Base-by-base conservation (phyloP, 306 rosid species). In the Acacia melanoxylon region DNA sequence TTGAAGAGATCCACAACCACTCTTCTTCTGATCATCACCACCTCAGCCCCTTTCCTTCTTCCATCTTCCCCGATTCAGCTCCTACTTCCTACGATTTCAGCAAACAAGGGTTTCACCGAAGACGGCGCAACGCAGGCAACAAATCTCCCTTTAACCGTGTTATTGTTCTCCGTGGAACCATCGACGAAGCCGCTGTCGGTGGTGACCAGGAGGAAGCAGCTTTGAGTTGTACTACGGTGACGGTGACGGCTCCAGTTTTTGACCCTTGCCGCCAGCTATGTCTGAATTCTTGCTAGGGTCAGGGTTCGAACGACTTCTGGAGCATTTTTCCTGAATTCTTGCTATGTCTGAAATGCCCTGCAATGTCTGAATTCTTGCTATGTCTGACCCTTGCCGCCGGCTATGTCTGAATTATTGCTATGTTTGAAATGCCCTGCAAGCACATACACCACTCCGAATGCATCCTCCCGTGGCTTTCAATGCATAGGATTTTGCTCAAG, bases 391-490 rank as follows among this genome's bases (percentile, higher is more conserved):
- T n/a, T n/a, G n/a, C n/a, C n/a, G n/a, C n/a, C n/a, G n/a, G n/a
- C n/a, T n/a, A n/a, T n/a, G n/a, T n/a, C n/a, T n/a, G n/a, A n/a
- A n/a, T n/a, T n/a, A n/a, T n/a, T n/a, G n/a, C n/a, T n/a, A n/a
- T 35, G 89, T 84, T 87, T 33, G 99, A 95, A 81, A 81, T 95
- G 84, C 99, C 99, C 1, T 95, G 99, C 67, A 93, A 93, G 65
- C 99, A 95, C 67, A 88, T 95, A 6, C 93, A 95, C 81, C 99
- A 95, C 46, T 80, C 95, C 3, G 98, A 93, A 10, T 95, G 99
- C 54, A 95, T 95, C 73, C 89, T 95, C 10, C 99, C 99, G 1
- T 95, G 99, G 99, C 93, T 95, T 5, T 85, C 97, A 12, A 78
- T 93, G 75, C 84, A n/a, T n/a, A n/a, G n/a, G n/a, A n/a, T n/a